Conservation (phyloP, 345 rosid species). For the Eucalyptus albens region DNA sequence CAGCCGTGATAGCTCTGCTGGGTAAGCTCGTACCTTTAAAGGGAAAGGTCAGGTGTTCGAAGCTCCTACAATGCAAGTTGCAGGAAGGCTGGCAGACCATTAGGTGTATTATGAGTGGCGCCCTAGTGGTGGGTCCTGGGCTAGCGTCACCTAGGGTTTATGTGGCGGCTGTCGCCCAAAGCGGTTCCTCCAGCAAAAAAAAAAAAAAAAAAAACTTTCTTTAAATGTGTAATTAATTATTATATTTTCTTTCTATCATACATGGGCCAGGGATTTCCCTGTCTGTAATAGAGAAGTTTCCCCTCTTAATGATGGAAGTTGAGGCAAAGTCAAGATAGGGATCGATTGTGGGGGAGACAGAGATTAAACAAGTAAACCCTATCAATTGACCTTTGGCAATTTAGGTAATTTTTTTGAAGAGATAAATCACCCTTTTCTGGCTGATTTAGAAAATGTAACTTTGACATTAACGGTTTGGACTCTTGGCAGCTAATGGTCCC, state of each 20-base stretch:
- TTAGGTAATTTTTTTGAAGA: background rate
- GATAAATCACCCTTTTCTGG: background rate
- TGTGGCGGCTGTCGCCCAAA: fast-evolving
- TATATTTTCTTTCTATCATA: background rate
- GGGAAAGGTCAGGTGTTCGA: too few species aligned
- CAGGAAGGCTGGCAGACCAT: too few species aligned
- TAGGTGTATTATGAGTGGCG: too few species aligned
- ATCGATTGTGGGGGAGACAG: background rate
- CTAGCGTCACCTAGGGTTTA: too few species aligned
- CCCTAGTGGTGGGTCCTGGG: too few species aligned
- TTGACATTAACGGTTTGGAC: background rate
- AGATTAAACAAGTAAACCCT: background rate
- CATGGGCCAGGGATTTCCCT: background rate
- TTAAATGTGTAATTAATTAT: background rate
- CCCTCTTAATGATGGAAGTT: background rate
- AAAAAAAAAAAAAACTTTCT: background rate
- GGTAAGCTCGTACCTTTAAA: too few species aligned
- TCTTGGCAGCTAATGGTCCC: background rate
- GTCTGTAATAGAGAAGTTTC: background rate
- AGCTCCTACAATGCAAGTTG: too few species aligned
- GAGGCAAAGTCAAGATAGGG: background rate
- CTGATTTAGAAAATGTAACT: background rate
- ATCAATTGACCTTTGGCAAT: background rate
- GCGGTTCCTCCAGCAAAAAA: too few species aligned
- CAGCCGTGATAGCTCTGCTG: too few species aligned